Conservation (phyloP, 192 early-diverging fungal genomes). For the Oehlia diaphana region DNA sequence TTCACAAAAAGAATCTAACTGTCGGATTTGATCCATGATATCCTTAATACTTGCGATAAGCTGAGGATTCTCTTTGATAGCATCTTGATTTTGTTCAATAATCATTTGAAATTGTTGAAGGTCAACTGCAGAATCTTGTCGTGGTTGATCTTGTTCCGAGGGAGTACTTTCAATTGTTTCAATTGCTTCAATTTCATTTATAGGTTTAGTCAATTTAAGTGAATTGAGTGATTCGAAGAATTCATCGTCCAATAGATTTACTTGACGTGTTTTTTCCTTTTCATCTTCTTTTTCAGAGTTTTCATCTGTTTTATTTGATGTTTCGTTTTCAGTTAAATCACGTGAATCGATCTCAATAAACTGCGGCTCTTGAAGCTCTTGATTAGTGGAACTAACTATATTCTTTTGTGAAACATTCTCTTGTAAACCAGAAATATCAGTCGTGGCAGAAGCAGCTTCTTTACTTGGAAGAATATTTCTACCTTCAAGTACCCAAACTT, state of each 20-base stretch:
- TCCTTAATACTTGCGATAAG: not conserved
- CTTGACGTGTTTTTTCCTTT: too few species aligned
- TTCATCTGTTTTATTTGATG: not conserved
- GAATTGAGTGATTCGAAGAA: too few species aligned
- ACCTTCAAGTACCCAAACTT: conserved; percentile 11
- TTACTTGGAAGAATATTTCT: not conserved
- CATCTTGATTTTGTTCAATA: not conserved
- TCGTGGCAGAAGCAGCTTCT: not conserved
- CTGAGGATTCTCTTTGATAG: not conserved
- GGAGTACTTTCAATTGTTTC: too few species aligned
- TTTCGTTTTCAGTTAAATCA: not conserved
- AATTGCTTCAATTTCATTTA: too few species aligned
- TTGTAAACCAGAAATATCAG: not conserved
- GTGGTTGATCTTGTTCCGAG: not conserved
- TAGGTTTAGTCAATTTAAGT: too few species aligned
- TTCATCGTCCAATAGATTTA: too few species aligned
- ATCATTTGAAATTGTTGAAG: not conserved
- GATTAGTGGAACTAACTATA: not conserved
- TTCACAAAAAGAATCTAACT: not conserved
- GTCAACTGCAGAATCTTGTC: not conserved
- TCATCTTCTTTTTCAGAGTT: too few species aligned
- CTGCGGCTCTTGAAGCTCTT: not conserved
- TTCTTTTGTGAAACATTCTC: not conserved
- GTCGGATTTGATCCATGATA: not conserved
- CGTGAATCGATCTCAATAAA: not conserved